Evolutionary conservation across 1,284 basidiomycete genomes (phyloP).

Genomic region (Ceraceosorus guamensis): DNA sequence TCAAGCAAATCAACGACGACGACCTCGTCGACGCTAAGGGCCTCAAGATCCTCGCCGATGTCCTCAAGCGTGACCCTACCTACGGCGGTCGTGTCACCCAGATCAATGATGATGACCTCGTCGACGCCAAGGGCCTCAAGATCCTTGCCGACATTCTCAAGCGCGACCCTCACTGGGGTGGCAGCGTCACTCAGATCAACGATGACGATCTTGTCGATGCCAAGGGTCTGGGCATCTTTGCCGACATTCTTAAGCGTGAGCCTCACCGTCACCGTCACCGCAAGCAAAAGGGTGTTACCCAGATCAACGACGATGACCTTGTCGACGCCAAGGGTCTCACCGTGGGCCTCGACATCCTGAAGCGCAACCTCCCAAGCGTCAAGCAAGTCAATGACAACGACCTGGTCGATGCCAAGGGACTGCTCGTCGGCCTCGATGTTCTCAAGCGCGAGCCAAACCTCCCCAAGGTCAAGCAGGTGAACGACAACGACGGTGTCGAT

Average conservation of each 20-base stretch:
- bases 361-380: background rate
- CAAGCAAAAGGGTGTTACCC: no score
- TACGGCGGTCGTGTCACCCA: background rate
- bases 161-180: no score
- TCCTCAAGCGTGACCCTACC: background rate
- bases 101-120: no score
- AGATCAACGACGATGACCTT: background rate
- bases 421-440: background rate
- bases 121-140: no score
- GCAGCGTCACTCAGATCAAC: background rate
- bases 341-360: background rate
- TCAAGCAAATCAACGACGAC: background rate
- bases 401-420: background rate
- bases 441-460: background rate
- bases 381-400: background rate
- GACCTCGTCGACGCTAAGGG: background rate
- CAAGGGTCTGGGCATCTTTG: background rate
- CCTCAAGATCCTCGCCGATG: background rate
- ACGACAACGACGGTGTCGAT: background rate
- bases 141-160: no score
- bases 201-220: background rate
- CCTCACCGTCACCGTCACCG: background rate
- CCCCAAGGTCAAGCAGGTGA: background rate
- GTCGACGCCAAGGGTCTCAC: background rate
- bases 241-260: background rate